phyloP scores from a whole-genome alignment of 2,329 filamentous ascomycete genomes.

The Trichoderma aggressivum region DNA sequence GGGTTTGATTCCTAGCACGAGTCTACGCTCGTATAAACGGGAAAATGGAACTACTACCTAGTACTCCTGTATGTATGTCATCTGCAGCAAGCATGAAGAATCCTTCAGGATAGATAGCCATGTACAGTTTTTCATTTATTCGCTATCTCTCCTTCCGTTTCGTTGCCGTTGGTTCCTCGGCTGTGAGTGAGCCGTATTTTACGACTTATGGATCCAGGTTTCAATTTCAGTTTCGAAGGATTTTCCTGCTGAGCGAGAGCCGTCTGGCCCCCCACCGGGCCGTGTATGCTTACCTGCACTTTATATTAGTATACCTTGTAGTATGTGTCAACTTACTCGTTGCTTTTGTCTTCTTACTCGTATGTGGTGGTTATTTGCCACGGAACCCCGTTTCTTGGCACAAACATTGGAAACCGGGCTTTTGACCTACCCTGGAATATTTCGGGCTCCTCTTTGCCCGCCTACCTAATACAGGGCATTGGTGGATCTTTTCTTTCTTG shows the following conservation, averaged over 20 bases:
- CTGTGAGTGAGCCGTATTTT: no score
- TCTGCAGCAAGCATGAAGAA: not conserved
- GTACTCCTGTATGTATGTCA: not conserved
- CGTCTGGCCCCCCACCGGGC: no score
- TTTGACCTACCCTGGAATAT: not conserved
- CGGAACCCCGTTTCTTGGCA: not conserved
- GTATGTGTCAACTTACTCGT: not conserved
- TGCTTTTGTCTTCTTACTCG: not conserved
- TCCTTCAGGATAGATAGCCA: no score
- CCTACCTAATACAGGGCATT: not conserved
- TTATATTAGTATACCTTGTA: not conserved
- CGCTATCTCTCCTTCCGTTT: not conserved
- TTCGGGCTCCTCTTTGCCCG: not conserved
- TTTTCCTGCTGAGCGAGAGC: not conserved
- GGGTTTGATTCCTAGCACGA: not conserved
- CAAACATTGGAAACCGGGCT: no score
- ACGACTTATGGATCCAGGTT: no score
- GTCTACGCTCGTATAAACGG: not conserved
- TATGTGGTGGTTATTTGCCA: not conserved
- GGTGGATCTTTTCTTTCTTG: not conserved
- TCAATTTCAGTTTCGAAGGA: no score
- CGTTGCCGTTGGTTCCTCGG: not conserved
- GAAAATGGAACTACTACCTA: not conserved
- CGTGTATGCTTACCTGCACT: not conserved
- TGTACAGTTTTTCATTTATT: no score